Base-by-base conservation (phyloP, 1,139 yeast species). In the Saccharomyces pastorianus region DNA sequence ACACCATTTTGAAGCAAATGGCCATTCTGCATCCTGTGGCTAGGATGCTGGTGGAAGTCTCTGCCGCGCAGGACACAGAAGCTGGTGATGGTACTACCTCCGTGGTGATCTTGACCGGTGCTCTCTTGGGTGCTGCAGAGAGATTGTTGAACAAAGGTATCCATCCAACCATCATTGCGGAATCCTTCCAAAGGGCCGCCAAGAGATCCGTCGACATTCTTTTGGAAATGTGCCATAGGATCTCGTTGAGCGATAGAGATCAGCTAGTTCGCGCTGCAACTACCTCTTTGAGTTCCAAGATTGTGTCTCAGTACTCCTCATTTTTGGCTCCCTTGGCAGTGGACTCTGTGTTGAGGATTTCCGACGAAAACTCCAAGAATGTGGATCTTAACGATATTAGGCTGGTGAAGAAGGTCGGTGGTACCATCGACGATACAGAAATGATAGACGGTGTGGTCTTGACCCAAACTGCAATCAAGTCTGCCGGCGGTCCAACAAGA, bases 21-120 rank as follows among this genome's bases (percentile, higher is more conserved):
- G 98, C 97, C 8, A 96, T 95, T 48, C 79, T 95, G 64, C 99
- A 90, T 70, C 99, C 99, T 2, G 99, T 97, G 1, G 99, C 99
- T 2, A 85, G 91, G 67, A 93, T 95, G 98, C 80, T 93, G 63
- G 99, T 93, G 51, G 99, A 95, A 69, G 89, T 95, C 29, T 86
- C 96, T 59, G 96, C 93, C 50, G 98, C 99, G 1, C 99, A 93
- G 73, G 99, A 93, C 66, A 85, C 91, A 34, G 99, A 91, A 71
- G 98, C 99, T 23, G 99, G 99, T 55, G 99, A 93, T 70, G 99
- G 99, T 61, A 93, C 99, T 47, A 93, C 99, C 0, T 85, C 97
- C 1, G 99, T 93, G 42, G 99, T 95, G 38, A 93, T 93, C 57
- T 78, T 93, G 61, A 89, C 98, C 4, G 99, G 99, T 31, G 93